These are phyloP conservation scores for Marasmius oreades DNA, from an alignment of 1,284 basidiomycete genomes.

Conservation along the genomic window DNA sequence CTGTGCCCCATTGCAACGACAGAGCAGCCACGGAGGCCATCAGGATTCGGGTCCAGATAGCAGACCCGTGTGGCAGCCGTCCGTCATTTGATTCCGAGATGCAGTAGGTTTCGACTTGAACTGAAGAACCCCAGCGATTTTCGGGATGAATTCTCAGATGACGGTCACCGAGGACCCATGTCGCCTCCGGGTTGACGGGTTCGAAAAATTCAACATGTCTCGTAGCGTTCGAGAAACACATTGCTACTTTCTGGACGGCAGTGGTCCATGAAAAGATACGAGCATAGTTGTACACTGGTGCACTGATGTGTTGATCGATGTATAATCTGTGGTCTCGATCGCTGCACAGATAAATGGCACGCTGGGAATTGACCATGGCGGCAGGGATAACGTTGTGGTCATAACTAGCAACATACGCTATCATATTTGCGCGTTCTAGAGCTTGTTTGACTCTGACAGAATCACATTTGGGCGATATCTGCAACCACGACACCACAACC, in stretches of 20 bases:
- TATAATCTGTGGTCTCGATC: conserved; percentile 3
- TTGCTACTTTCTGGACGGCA: conserved; percentile 18
- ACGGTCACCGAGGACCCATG: conserved; percentile 9
- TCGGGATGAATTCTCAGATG: conserved; percentile 3
- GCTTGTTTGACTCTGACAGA: conserved; percentile 27
- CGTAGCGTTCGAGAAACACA: conserved; percentile 17
- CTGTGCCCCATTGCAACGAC: conserved; percentile 24
- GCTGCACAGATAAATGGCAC: conserved; percentile 18
- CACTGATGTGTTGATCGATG: conserved; percentile 17
- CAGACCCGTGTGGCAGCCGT: conserved; percentile 16
- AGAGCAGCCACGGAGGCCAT: conserved; percentile 19
- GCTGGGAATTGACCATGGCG: conserved; percentile 1
- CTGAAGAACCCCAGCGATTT: conserved; percentile 16
- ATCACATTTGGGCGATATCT: conserved; percentile 39
- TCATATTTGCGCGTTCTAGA: conserved; percentile 27
- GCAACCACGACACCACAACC: conserved; percentile 36
- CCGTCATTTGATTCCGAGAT: neutral
- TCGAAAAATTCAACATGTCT: conserved; percentile 7
- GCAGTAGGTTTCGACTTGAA: conserved; percentile 10
- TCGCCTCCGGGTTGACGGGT: conserved; percentile 8
- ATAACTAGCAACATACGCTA: conserved; percentile 23
- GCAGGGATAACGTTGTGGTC: conserved; percentile 11
- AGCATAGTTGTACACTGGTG: conserved; percentile 25
- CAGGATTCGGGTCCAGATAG: conserved; percentile 18
- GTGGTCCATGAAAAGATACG: conserved; percentile 20